Conservation (phyloP, 768 basidiomycete species). For the Cubamyces sp. region DNA sequence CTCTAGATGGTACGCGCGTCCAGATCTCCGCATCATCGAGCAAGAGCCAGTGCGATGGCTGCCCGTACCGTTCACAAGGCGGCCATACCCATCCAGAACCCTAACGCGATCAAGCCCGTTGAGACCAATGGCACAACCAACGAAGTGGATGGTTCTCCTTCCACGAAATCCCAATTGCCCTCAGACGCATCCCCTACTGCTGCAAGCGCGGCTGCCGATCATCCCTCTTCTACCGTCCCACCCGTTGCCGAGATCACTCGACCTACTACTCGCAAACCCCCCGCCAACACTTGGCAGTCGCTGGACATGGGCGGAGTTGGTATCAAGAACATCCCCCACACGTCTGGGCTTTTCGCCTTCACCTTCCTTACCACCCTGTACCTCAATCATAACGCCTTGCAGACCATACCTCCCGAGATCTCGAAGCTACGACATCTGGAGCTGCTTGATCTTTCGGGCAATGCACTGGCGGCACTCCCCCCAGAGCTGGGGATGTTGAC, state of each 20-base stretch:
- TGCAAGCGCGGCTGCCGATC: conserved; percentile 47
- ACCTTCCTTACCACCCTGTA: conserved; percentile 94
- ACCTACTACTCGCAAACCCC: conserved; percentile 63
- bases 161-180: conserved; percentile 20
- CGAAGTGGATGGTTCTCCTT: conserved; percentile 33
- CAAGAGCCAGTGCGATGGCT: conserved; percentile 93
- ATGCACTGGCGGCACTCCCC: conserved; percentile 76
- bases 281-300: conserved; percentile 83
- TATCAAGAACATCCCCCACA: conserved; percentile 86
- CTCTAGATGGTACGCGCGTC: conserved; percentile 80
- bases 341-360: conserved; percentile 79
- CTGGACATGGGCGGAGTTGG: conserved; percentile 96
- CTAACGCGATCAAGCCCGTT: conserved; percentile 66
- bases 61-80: conserved; percentile 85
- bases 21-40: conserved; percentile 90
- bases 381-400: conserved; percentile 92
- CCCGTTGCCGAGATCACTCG: conserved; percentile 71
- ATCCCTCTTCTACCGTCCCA: conserved; percentile 77
- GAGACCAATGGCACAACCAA: conserved; percentile 39
- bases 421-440: conserved; percentile 83
- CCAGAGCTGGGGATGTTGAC: conserved; percentile 91
- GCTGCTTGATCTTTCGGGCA: conserved; percentile 89
- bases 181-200: conserved; percentile 42
- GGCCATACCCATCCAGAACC: conserved; percentile 91
- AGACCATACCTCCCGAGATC: conserved; percentile 80